A percentile compares a stretch with the other conserved stretches of the same genome.
Conservation (phyloP, 306 rosid genomes). For the Herpetospermum pedunculosum region DNA sequence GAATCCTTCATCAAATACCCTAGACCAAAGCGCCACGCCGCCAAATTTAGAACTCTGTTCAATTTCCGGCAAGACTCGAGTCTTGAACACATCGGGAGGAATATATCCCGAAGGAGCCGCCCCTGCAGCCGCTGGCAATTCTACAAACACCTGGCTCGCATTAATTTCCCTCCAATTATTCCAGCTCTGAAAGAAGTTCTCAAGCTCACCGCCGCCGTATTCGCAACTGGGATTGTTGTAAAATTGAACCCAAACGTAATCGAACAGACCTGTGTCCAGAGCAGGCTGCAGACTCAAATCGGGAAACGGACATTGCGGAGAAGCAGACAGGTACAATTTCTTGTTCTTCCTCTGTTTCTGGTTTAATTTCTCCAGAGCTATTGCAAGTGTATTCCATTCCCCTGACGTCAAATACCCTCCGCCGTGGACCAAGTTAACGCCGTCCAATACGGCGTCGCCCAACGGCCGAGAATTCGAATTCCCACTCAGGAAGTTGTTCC, state of each 20-base stretch:
- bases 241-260: slow-evolving; percentile 16
- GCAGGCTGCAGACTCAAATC: background rate
- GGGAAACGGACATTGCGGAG: slow-evolving; percentile 9
- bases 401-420: background rate
- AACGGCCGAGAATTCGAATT: no score
- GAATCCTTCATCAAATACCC: background rate
- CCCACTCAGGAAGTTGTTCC: no score
- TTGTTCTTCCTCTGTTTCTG: no score
- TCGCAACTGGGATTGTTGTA: slow-evolving; percentile 2
- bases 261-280: slow-evolving; percentile 10
- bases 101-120: background rate
- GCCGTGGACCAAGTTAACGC: slow-evolving; percentile 8
- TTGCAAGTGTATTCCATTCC: background rate
- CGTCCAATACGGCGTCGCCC: slow-evolving; percentile 9
- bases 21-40: background rate
- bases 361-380: background rate
- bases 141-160: no score
- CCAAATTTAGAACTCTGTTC: background rate
- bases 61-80: background rate
- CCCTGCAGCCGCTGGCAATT: background rate
- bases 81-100: background rate
- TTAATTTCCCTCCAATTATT: no score
- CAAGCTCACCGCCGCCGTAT: no score
- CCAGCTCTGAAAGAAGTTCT: no score
- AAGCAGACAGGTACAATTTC: slow-evolving; percentile 7